phyloP scores from a whole-genome alignment of 2,329 filamentous ascomycete genomes.

The Fusarium chuoi region DNA sequence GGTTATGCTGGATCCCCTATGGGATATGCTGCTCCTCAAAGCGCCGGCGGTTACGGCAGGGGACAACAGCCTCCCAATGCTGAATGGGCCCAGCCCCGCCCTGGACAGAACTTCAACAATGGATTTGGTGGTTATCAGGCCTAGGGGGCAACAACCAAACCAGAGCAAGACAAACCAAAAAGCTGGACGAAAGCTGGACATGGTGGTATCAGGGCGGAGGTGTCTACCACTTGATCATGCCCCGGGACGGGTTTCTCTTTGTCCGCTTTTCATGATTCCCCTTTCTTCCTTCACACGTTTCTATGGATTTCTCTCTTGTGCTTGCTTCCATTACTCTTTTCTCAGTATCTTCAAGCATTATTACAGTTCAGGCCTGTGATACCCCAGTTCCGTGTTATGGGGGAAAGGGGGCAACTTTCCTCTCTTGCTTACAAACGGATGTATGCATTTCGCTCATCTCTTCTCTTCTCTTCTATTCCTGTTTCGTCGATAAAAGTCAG shows the following conservation, averaged over 20 bases:
- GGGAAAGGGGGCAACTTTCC: conserved; percentile 36
- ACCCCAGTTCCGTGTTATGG: conserved; percentile 26
- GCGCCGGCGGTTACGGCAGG: conserved; percentile 86
- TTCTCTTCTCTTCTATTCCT: conserved; percentile 45
- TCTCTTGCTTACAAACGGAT: conserved; percentile 44
- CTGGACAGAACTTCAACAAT: conserved; percentile 67
- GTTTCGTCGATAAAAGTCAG: conserved; percentile 42
- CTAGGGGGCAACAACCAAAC: conserved; percentile 50
- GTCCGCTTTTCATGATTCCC: conserved; percentile 38
- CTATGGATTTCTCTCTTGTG: conserved; percentile 35
- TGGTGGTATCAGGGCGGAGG: conserved; percentile 32
- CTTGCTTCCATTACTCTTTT: conserved; percentile 39
- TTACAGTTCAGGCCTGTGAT: conserved; percentile 36
- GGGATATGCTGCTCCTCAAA: conserved; percentile 77
- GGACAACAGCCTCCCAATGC: conserved; percentile 70
- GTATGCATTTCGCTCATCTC: conserved; percentile 43
- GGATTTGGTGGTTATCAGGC: conserved; percentile 73
- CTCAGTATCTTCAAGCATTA: conserved; percentile 35
- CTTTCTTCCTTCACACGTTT: conserved; percentile 40
- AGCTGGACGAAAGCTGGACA: conserved; percentile 35
- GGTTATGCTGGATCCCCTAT: conserved; percentile 74
- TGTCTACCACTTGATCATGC: conserved; percentile 38
- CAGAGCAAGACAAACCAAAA: conserved; percentile 37
- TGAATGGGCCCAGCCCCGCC: conserved; percentile 64
- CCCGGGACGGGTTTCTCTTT: conserved; percentile 26